A percentile compares a stretch with the other conserved stretches of the same genome.
These are phyloP conservation scores for Sporisorium graminicola DNA, from an alignment of 1,284 basidiomycete species.

Conservation along the genomic window DNA sequence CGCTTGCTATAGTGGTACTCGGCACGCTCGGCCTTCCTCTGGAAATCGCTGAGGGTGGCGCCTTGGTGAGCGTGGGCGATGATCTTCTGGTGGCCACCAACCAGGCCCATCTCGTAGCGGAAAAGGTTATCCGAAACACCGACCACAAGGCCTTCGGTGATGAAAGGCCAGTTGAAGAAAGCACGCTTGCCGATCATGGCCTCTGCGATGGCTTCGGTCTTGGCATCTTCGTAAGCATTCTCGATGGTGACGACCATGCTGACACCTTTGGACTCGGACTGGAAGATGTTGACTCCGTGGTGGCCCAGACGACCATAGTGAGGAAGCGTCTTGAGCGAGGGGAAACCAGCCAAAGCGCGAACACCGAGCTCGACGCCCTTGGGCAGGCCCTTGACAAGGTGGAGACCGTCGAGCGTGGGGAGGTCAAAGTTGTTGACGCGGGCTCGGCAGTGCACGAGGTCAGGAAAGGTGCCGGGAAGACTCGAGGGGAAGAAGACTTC, in stretches of 20 bases:
- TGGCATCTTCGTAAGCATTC: conserved; percentile 78
- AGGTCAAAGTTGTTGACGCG: conserved; percentile 81
- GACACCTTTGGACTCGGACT: conserved; percentile 87
- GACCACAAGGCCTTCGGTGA: conserved; percentile 89
- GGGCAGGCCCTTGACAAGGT: conserved; percentile 86
- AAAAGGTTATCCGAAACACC: conserved; percentile 88
- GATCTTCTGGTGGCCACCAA: conserved; percentile 51
- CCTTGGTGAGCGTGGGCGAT: conserved; percentile 52
- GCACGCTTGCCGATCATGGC: conserved; percentile 77
- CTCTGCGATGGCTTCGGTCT: conserved; percentile 78
- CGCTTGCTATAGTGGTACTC: conserved; percentile 90
- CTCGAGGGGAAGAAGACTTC: conserved; percentile 86
- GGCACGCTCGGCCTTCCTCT: conserved; percentile 73
- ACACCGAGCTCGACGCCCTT: conserved; percentile 89
- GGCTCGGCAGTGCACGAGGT: conserved; percentile 85
- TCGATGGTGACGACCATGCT: conserved; percentile 90
- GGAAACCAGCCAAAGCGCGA: conserved; percentile 92
- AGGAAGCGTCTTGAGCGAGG: conserved; percentile 89
- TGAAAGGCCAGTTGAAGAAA: conserved; percentile 92
- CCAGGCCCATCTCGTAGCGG: conserved; percentile 75
- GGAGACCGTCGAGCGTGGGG: conserved; percentile 84
- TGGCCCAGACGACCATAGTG: conserved; percentile 81
- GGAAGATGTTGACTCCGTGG: conserved; percentile 94
- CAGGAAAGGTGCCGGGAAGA: conserved; percentile 92
- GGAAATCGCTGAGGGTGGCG: conserved; percentile 72